These are phyloP conservation scores for Alnus rubra DNA, from an alignment of 306 rosid genomes.

Conservation along the genomic window DNA sequence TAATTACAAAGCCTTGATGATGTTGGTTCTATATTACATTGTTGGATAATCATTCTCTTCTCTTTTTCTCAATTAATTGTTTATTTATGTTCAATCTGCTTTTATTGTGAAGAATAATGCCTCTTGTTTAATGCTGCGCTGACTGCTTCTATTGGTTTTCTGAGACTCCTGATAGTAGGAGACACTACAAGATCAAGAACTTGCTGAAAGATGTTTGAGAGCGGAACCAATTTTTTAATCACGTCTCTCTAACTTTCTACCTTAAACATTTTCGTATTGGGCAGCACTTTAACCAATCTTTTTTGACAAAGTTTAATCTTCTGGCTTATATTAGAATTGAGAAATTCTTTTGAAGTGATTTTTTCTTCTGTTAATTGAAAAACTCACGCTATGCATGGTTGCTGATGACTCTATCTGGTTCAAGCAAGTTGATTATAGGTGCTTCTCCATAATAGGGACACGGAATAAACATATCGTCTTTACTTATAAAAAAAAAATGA, in stretches of 20 bases:
- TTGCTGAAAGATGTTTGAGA: not conserved
- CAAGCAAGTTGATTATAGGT: not conserved
- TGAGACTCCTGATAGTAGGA: not conserved
- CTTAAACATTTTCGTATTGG: not conserved
- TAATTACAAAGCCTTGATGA: too few species aligned
- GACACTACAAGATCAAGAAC: not conserved
- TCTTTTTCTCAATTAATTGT: not conserved
- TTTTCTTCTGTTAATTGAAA: not conserved
- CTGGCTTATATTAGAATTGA: not conserved
- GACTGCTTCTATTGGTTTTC: not conserved
- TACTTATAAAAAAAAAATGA: too few species aligned
- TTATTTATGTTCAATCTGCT: not conserved
- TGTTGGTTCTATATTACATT: too few species aligned
- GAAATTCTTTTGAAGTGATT: not conserved
- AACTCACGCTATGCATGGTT: not conserved
- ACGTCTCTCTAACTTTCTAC: not conserved
- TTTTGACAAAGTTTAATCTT: not conserved
- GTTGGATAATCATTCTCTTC: not conserved
- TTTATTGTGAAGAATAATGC: not conserved
- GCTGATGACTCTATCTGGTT: conserved; percentile 2
- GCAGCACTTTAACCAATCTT: not conserved
- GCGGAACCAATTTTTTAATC: not conserved
- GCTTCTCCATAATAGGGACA: not conserved
- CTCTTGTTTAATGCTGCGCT: not conserved
- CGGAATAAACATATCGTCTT: not conserved